Evolutionary conservation across 805 yeast genomes (phyloP), one percentile per base, ranked within the genome.

Genomic region (Yarrowia sp.): DNA sequence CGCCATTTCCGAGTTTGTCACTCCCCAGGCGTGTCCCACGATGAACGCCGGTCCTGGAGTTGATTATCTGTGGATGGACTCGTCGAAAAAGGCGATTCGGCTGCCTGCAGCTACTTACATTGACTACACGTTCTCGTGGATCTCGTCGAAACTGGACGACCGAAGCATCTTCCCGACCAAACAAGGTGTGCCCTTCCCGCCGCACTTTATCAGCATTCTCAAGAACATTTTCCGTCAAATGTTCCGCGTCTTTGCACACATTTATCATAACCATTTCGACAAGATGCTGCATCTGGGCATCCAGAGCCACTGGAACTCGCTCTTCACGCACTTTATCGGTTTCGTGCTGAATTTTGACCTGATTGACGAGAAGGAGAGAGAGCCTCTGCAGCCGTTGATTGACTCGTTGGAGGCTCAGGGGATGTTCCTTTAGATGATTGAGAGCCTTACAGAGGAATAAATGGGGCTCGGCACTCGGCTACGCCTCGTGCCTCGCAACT

Each of bases 301-400:
- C 66, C 99, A 95, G 74, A 97, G 98, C 0, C 98, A 95, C 74
- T 95, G 97, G 96, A 95, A 95, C 75, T 92, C 98, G 3, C 90
- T 92, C 71, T 95, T 96, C 77, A 95, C 97, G 14, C 99, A 95
- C 74, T 95, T 89, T 72, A 83, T 93, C 48, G 88, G 96, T 63
- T 90, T 95, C 72, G 84, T 89, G 13, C 87, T 88, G 66, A 96
- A 92, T 69, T 95, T 90, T 75, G 87, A 84, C 63, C 81, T 95
- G 68, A 80, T 95, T 39, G 98, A 92, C 66, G 79, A 85, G 62
- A 80, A 81, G 64, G 99, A 95, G 68, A 77, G 92, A 75, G 88
- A 81, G 65, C 98, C 99, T 0, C 77, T 95, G 67, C 76, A 80
- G 50, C 86, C 89, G 5, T 79, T 95, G 75, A 89, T 96, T 55